Conservation (phyloP, 345 rosid genomes). For the Salix exigua region DNA sequence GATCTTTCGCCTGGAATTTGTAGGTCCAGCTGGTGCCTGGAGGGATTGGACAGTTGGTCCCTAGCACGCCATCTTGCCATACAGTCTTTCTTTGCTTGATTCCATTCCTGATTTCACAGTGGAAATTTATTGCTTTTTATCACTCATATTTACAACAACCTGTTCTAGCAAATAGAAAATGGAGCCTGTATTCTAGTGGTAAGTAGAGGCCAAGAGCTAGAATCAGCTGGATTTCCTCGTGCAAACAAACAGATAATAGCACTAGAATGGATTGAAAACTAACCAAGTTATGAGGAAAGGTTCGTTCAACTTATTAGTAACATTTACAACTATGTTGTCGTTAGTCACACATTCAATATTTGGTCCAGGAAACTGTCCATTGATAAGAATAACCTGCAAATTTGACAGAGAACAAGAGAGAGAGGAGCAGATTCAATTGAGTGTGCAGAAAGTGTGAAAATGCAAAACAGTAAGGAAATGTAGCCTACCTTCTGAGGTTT, state of each 20-base stretch:
- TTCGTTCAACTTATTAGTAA: constrained; percentile 63
- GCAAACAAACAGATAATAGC: neutral
- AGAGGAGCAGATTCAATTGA: neutral
- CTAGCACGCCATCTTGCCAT: constrained; percentile 91
- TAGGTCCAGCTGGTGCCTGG: constrained; percentile 78
- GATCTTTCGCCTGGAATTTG: constrained; percentile 75
- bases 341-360: constrained; percentile 69
- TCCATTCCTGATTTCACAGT: constrained; percentile 53
- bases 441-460: too few species aligned
- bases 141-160: neutral
- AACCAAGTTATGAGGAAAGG: constrained; percentile 83
- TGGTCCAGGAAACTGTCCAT: constrained; percentile 89
- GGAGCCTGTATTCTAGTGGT: neutral
- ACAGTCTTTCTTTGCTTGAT: constrained; percentile 58
- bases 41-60: constrained; percentile 84
- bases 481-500: constrained; percentile 20
- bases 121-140: neutral
- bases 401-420: neutral
- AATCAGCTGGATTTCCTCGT: too few species aligned
- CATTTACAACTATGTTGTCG: constrained; percentile 68
- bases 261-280: neutral
- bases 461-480: too few species aligned
- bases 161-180: neutral
- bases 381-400: constrained; percentile 72
- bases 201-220: too few species aligned